A percentile compares a stretch with the other conserved stretches of the same genome.
These are phyloP conservation scores for Naegleria fowleri DNA, from an alignment of 208 protist species.

Conservation along the genomic window DNA sequence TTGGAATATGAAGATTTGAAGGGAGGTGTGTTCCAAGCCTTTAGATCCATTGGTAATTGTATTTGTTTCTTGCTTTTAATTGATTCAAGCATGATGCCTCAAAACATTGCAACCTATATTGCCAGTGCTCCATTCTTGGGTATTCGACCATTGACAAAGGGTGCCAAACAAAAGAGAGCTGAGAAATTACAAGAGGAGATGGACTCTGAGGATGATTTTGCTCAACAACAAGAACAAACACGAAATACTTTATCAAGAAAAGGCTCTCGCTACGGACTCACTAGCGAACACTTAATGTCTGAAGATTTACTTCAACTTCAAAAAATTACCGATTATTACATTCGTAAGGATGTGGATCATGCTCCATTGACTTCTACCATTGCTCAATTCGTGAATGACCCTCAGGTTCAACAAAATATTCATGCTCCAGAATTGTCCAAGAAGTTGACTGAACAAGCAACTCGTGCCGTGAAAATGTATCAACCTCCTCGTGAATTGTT, in stretches of 20 bases:
- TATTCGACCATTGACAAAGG: background rate
- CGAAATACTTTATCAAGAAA: background rate
- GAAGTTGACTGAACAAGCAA: background rate
- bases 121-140: conserved; percentile 13
- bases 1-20: conserved; percentile 52
- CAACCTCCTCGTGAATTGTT: background rate
- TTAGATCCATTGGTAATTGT: conserved; percentile 55
- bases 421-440: background rate
- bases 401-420: background rate
- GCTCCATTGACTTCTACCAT: background rate
- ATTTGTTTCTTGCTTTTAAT: conserved; percentile 50
- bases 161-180: background rate
- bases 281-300: background rate
- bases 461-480: background rate
- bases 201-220: background rate
- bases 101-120: background rate
- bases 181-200: background rate
- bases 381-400: background rate
- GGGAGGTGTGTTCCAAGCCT: conserved; percentile 52
- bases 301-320: background rate
- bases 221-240: background rate
- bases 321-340: background rate
- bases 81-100: conserved; percentile 27
- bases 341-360: background rate
- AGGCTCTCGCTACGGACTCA: background rate